A percentile compares a stretch with the other conserved stretches of the same genome.
phyloP scores from a whole-genome alignment of 176 grass and related monocot species.

The Musa acuminata region DNA sequence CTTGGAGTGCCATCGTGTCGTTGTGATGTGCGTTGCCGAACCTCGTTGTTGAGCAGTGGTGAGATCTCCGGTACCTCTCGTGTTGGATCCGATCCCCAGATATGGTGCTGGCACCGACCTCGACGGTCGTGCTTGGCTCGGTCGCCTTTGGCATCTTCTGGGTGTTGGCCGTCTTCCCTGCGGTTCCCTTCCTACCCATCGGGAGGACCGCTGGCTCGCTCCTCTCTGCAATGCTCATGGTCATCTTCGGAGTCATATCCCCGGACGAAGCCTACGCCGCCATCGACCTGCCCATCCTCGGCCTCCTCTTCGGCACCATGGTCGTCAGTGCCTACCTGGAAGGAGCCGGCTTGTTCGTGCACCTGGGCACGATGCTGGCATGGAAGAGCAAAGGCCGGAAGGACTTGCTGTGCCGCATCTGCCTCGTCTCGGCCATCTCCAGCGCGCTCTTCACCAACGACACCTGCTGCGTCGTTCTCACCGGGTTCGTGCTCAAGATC shows the following conservation, averaged over 20 bases:
- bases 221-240: slow-evolving; percentile 87
- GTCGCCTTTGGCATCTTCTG: slow-evolving; percentile 76
- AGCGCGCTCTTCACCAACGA: slow-evolving; percentile 95
- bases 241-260: slow-evolving; percentile 52
- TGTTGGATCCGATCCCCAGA: neutral
- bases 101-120: slow-evolving; percentile 61
- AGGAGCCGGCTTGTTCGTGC: slow-evolving; percentile 82
- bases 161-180: slow-evolving; percentile 92
- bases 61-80: no score
- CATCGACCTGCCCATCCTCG: slow-evolving; percentile 84
- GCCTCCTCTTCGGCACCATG: slow-evolving; percentile 91
- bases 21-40: no score
- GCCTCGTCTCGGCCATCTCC: slow-evolving; percentile 60
- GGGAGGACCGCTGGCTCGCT: slow-evolving; percentile 83
- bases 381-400: slow-evolving; percentile 72
- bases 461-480: slow-evolving; percentile 79
- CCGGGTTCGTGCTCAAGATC: slow-evolving; percentile 78
- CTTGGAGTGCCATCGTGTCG: neutral
- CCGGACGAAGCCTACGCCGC: slow-evolving; percentile 80
- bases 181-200: slow-evolving; percentile 76
- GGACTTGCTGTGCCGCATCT: slow-evolving; percentile 71
- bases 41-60: no score
- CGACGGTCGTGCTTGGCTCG: slow-evolving; percentile 49
- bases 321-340: slow-evolving; percentile 90
- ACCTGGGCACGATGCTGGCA: slow-evolving; percentile 49